phyloP scores from a whole-genome alignment of 2,329 filamentous ascomycete genomes.

The Talaromyces sp. region DNA sequence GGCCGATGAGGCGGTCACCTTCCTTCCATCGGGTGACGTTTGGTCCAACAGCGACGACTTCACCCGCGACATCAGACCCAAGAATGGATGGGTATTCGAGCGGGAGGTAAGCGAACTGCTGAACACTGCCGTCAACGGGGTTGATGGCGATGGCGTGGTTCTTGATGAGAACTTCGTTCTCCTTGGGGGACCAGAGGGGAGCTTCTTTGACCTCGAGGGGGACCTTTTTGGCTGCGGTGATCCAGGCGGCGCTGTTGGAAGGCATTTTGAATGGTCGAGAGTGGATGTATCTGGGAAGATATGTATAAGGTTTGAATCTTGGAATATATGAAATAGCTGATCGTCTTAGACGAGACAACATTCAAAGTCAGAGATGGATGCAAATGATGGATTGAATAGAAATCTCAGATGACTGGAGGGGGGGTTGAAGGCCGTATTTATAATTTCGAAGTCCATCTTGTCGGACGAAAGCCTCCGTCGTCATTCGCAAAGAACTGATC shows the following conservation, averaged over 20 bases:
- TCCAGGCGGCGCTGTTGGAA: constrained; percentile 26
- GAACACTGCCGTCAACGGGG: constrained; percentile 35
- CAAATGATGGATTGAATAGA: background rate
- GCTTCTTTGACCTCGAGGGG: constrained; percentile 13
- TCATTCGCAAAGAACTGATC: background rate
- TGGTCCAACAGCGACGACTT: constrained; percentile 23
- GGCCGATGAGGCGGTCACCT: constrained; percentile 30
- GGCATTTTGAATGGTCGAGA: constrained; percentile 6
- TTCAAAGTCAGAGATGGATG: background rate
- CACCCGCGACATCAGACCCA: constrained; percentile 30
- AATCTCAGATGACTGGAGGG: background rate
- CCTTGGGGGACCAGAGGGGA: background rate
- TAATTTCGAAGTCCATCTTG: background rate
- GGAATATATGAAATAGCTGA: background rate
- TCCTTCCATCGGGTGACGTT: constrained; percentile 22
- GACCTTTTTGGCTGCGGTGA: constrained; percentile 15
- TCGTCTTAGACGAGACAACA: background rate
- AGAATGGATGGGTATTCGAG: constrained; percentile 25
- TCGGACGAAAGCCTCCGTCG: background rate
- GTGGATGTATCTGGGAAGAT: background rate
- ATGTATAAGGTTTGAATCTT: background rate
- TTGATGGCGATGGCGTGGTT: constrained; percentile 28
- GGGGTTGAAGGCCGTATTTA: background rate
- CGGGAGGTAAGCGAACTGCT: constrained; percentile 28
- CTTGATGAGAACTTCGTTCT: constrained; percentile 25